Evolutionary conservation across 164 flowering plant species (phyloP).

Genomic region (Brasenia schreberi): DNA sequence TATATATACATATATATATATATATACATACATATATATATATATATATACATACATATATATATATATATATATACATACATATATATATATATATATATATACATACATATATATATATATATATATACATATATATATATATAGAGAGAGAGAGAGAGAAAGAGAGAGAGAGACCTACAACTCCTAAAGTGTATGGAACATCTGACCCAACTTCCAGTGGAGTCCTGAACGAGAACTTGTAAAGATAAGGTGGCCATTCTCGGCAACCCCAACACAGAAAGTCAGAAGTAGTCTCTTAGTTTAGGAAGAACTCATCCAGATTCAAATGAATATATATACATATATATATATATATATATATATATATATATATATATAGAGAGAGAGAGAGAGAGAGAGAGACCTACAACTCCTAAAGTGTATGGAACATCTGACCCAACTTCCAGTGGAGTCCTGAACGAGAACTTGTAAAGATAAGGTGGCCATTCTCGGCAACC

Average conservation of each 20-base stretch:
- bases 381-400: background rate
- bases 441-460: slow-evolving; percentile 35
- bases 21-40: too few species aligned
- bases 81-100: background rate
- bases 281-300: too few species aligned
- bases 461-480: too few species aligned
- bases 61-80: background rate
- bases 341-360: too few species aligned
- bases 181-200: slow-evolving; percentile 46
- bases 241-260: too few species aligned
- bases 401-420: slow-evolving; percentile 39
- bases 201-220: slow-evolving; percentile 40
- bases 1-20: too few species aligned
- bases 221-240: slow-evolving; percentile 45
- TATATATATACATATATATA: too few species aligned
- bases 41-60: background rate
- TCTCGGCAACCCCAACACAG: too few species aligned
- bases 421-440: slow-evolving; percentile 53
- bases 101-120: background rate
- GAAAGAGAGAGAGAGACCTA: slow-evolving; percentile 18
- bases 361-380: too few species aligned
- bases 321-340: too few species aligned
- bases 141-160: background rate
- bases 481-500: too few species aligned
- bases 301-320: too few species aligned